phyloP scores from a whole-genome alignment of 2,329 filamentous ascomycete species.

The Sporothrix schenckii region DNA sequence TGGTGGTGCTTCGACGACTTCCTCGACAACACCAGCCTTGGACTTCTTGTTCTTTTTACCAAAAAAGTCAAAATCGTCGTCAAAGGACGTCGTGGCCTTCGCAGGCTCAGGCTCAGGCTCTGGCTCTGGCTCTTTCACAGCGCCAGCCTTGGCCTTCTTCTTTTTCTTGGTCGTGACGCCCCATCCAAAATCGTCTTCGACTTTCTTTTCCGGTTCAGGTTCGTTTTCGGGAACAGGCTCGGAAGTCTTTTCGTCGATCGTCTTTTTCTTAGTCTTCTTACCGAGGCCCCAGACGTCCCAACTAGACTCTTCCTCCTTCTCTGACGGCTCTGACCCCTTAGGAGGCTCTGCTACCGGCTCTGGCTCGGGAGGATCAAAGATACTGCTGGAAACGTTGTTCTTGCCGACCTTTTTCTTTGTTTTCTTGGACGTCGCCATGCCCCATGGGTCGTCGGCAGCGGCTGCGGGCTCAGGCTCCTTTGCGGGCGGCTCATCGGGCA shows the following conservation, averaged over 20 bases:
- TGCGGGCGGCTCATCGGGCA: constrained; percentile 33
- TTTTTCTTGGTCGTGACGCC: constrained; percentile 36
- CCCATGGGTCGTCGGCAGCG: constrained; percentile 35
- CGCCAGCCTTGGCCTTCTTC: constrained; percentile 36
- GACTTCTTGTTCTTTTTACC: constrained; percentile 40
- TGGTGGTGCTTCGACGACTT: background rate
- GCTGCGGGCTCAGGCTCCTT: constrained; percentile 36
- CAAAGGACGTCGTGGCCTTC: constrained; percentile 22
- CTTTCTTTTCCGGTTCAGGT: constrained; percentile 30
- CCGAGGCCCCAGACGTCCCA: constrained; percentile 51
- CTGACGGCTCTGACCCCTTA: constrained; percentile 33
- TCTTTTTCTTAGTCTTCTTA: constrained; percentile 51
- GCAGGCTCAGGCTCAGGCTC: constrained; percentile 19
- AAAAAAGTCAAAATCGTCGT: constrained; percentile 33
- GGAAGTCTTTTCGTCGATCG: constrained; percentile 30
- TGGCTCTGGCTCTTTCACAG: constrained; percentile 3
- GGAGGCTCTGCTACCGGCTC: constrained; percentile 29
- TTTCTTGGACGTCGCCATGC: constrained; percentile 47
- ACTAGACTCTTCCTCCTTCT: constrained; percentile 39
- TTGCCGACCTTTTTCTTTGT: constrained; percentile 48
- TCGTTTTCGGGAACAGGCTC: constrained; percentile 29
- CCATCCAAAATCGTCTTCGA: constrained; percentile 38
- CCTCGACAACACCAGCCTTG: constrained; percentile 19
- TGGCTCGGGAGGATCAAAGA: constrained; percentile 32
- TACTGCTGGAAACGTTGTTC: constrained; percentile 36